phyloP scores from a whole-genome alignment of 768 basidiomycete genomes.

The Boletus sensibilis region DNA sequence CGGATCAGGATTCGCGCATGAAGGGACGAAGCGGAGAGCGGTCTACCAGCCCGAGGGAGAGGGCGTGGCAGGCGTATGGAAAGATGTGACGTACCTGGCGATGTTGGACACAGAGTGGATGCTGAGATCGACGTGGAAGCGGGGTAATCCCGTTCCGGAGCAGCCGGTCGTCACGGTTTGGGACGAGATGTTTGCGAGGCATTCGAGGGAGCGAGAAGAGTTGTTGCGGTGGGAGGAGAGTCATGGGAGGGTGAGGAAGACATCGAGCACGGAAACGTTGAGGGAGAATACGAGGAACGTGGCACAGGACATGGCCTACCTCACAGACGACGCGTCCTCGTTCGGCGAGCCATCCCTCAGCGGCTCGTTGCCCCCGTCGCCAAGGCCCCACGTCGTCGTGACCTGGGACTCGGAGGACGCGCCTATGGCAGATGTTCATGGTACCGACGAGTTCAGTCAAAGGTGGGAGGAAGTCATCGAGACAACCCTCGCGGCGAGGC shows the following conservation, averaged over 20 bases:
- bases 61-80: constrained; percentile 47
- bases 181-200: constrained; percentile 62
- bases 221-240: constrained; percentile 51
- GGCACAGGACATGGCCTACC: constrained; percentile 10
- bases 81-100: constrained; percentile 58
- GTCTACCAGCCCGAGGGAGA: constrained; percentile 43
- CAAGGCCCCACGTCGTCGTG: constrained; percentile 12
- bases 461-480: constrained; percentile 20
- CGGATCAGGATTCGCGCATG: constrained; percentile 51
- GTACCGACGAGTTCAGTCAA: background rate
- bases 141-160: background rate
- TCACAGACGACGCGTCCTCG: constrained; percentile 20
- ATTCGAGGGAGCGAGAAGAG: constrained; percentile 56
- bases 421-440: constrained; percentile 7
- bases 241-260: constrained; percentile 30
- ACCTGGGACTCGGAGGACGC: constrained; percentile 14
- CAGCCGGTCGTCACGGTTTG: constrained; percentile 45
- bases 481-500: constrained; percentile 6
- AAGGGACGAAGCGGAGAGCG: constrained; percentile 59
- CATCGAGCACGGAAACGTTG: constrained; percentile 45
- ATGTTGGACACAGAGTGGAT: constrained; percentile 64
- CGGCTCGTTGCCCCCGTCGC: constrained; percentile 24
- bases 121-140: constrained; percentile 31
- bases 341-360: constrained; percentile 13
- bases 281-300: constrained; percentile 13